These are phyloP conservation scores for Carnegiea gigantea DNA, from an alignment of 179 eudicot species.

Conservation along the genomic window DNA sequence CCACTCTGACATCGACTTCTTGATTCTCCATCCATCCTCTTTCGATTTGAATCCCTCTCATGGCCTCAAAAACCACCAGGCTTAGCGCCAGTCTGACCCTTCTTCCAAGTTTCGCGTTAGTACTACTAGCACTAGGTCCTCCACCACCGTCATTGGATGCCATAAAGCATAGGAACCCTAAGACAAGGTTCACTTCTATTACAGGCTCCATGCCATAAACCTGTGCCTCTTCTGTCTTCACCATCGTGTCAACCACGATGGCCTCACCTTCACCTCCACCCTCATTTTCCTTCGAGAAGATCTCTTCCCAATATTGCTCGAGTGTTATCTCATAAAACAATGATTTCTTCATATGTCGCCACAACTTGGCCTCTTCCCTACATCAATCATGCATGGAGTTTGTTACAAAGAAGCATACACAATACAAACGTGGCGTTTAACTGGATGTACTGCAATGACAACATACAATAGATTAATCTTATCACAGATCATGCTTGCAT, in stretches of 20 bases:
- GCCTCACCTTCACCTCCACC: conserved; percentile 24
- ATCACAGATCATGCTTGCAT: no score
- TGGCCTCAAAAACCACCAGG: conserved; percentile 50
- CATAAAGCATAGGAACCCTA: conserved; percentile 55
- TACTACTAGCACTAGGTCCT: neutral
- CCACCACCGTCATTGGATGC: conserved; percentile 4
- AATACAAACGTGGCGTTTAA: neutral
- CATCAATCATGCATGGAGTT: conserved; percentile 1
- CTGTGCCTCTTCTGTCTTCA: conserved; percentile 45
- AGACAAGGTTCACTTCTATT: conserved; percentile 36
- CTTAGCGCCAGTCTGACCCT: conserved; percentile 36
- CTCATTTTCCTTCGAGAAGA: conserved; percentile 39
- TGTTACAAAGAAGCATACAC: neutral
- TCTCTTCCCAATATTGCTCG: conserved; percentile 77
- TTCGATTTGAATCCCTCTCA: conserved; percentile 51
- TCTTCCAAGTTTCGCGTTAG: conserved; percentile 9
- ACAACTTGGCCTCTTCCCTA: conserved; percentile 45
- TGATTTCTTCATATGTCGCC: conserved; percentile 52
- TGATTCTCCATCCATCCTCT: conserved; percentile 52
- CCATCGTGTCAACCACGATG: conserved; percentile 45
- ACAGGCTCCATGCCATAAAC: conserved; percentile 53
- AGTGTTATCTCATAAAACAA: conserved; percentile 63
- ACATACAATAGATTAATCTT: no score
- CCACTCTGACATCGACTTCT: conserved; percentile 47
- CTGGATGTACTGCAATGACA: neutral